Evolutionary conservation across 352 stramenopile species (phyloP).

Genomic region (Pythium scleroteichum): DNA sequence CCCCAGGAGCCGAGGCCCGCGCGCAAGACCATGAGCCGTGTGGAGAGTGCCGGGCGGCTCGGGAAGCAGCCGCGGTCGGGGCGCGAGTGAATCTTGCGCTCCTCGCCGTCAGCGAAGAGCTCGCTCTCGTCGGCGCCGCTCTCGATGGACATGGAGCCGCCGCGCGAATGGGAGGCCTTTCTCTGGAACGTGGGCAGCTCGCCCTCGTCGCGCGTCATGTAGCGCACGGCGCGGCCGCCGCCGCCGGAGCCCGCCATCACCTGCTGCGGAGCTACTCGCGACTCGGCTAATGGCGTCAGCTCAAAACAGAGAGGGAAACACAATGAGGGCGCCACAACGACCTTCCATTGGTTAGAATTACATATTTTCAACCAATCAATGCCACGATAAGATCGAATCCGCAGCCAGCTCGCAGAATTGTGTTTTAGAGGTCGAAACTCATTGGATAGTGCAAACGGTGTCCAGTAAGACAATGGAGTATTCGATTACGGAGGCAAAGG

Average conservation of each 20-base stretch:
- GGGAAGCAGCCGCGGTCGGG: slow-evolving; percentile 11
- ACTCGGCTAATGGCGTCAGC: neutral
- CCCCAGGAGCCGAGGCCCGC: slow-evolving; percentile 11
- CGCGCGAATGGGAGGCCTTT: slow-evolving; percentile 24
- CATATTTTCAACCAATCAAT: slow-evolving; percentile 1
- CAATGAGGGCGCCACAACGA: neutral
- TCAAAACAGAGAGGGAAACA: slow-evolving; percentile 2
- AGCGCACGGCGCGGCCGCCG: slow-evolving; percentile 18
- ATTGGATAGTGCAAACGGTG: no score
- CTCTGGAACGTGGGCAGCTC: slow-evolving; percentile 31
- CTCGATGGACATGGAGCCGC: slow-evolving; percentile 26
- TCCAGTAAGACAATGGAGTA: neutral
- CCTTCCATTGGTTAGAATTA: neutral
- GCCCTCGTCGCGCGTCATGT: slow-evolving; percentile 22
- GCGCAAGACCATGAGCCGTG: slow-evolving; percentile 3
- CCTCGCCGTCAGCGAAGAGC: slow-evolving; percentile 18
- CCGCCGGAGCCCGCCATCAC: slow-evolving; percentile 13
- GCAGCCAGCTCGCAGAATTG: no score
- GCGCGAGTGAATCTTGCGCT: slow-evolving; percentile 27
- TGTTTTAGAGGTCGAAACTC: no score
- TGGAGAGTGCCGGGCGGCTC: neutral
- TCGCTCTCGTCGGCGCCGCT: slow-evolving; percentile 27
- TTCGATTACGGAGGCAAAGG: neutral
- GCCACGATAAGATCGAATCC: neutral
- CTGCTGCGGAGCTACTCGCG: neutral